These are phyloP conservation scores for Jatropha multifida DNA, from an alignment of 441 rosid genomes.

Conservation along the genomic window DNA sequence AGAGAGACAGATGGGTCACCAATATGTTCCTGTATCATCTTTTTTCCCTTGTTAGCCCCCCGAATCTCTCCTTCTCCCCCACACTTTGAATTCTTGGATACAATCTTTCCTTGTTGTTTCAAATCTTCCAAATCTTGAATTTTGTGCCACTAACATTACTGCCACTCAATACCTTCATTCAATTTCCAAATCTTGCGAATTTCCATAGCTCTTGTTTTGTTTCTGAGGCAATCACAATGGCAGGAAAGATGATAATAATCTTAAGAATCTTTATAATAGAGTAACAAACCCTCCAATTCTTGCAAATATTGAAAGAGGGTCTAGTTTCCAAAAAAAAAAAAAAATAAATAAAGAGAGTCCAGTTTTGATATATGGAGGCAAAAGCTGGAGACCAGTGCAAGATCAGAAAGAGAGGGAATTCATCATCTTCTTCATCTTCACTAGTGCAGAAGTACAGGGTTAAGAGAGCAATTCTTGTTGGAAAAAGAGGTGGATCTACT, in stretches of 20 bases:
- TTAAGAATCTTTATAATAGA: constrained; percentile 13
- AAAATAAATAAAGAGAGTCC: too few relatives aligned
- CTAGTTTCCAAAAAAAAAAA: too few relatives aligned
- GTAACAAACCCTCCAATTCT: background rate
- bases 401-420: constrained; percentile 84
- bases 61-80: background rate
- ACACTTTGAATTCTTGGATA: background rate
- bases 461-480: constrained; percentile 71
- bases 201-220: constrained; percentile 4
- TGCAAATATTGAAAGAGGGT: too few relatives aligned
- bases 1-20: constrained; percentile 4
- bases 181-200: background rate
- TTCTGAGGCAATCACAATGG: constrained; percentile 8
- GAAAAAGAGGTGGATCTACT: constrained; percentile 57
- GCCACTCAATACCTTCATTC: background rate
- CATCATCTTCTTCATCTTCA: constrained; percentile 85
- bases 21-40: background rate
- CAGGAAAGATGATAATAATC: constrained; percentile 9
- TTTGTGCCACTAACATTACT: constrained; percentile 16
- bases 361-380: constrained; percentile 28
- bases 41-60: background rate
- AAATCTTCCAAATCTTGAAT: constrained; percentile 12
- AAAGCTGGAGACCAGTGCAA: constrained; percentile 49
- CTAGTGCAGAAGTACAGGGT: constrained; percentile 60
- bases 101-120: background rate